Conservation (phyloP, 148 eudicot genomes). For the Rhododendron ferrugineum region DNA sequence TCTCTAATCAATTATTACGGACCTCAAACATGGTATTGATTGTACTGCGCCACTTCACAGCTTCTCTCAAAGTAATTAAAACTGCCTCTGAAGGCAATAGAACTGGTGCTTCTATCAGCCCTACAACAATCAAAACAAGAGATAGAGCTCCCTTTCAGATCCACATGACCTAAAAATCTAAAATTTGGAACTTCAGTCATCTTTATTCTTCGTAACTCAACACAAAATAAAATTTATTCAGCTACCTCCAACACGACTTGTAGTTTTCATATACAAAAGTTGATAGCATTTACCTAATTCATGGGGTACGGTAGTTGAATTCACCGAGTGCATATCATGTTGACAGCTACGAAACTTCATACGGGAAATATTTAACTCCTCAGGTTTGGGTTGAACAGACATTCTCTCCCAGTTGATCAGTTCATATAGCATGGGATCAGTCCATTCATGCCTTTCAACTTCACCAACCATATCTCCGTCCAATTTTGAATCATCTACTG, state of each 20-base stretch:
- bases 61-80: slow-evolving; percentile 63
- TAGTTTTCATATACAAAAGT: neutral
- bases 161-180: neutral
- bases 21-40: slow-evolving; percentile 57
- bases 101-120: slow-evolving; percentile 20
- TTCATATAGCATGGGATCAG: slow-evolving; percentile 40
- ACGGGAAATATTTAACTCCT: slow-evolving; percentile 20
- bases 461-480: slow-evolving; percentile 46
- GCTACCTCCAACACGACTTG: neutral
- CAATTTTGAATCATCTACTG: slow-evolving; percentile 27
- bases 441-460: slow-evolving; percentile 73
- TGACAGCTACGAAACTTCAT: slow-evolving; percentile 8
- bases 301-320: slow-evolving; percentile 19
- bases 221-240: neutral
- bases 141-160: slow-evolving; percentile 2
- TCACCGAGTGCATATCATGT: slow-evolving; percentile 19
- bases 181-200: neutral
- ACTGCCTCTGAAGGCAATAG: slow-evolving; percentile 39
- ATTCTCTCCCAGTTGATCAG: slow-evolving; percentile 77
- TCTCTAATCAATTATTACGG: slow-evolving; percentile 1
- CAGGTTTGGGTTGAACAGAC: slow-evolving; percentile 52
- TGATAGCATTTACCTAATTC: slow-evolving; percentile 13
- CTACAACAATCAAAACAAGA: slow-evolving; percentile 26
- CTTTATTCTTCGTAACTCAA: neutral
- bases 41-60: slow-evolving; percentile 56